These are phyloP conservation scores for Nepenthes gracilis DNA, from an alignment of 148 eudicot species.

Conservation along the genomic window DNA sequence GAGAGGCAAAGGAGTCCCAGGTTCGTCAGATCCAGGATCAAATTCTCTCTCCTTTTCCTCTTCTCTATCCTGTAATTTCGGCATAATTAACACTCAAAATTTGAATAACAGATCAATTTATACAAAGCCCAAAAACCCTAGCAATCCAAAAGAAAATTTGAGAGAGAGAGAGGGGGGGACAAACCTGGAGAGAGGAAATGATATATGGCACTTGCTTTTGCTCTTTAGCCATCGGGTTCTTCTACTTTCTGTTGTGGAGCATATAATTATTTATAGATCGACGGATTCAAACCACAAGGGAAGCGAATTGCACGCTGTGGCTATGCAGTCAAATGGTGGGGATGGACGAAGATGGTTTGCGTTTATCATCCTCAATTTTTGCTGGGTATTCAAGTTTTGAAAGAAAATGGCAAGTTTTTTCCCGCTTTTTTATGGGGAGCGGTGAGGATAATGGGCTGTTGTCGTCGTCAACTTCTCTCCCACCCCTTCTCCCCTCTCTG, in stretches of 20 bases:
- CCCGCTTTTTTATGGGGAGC: too few species aligned
- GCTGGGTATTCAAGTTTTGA: too few species aligned
- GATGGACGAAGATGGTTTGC: too few species aligned
- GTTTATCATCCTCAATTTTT: too few species aligned
- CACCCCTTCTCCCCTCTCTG: too few species aligned
- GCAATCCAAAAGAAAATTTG: neutral
- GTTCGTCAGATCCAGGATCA: slow-evolving; percentile 54
- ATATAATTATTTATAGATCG: neutral
- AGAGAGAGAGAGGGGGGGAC: slow-evolving; percentile 10
- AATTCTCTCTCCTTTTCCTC: slow-evolving; percentile 47
- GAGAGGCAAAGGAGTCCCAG: slow-evolving; percentile 72
- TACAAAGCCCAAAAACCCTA: neutral
- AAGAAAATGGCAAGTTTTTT: too few species aligned
- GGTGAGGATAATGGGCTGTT: too few species aligned
- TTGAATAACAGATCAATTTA: slow-evolving; percentile 17
- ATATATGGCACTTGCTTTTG: slow-evolving; percentile 25
- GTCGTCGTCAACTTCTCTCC: too few species aligned
- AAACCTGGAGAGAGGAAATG: slow-evolving; percentile 31
- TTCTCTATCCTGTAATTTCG: slow-evolving; percentile 40
- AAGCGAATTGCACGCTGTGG: too few species aligned
- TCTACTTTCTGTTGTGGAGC: slow-evolving; percentile 1
- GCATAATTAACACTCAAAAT: slow-evolving; percentile 15
- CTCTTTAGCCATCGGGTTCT: slow-evolving; percentile 20
- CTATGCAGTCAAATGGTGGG: too few species aligned
- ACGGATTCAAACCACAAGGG: slow-evolving; percentile 1